phyloP scores from a whole-genome alignment of 257 asterid species.

The Ocimum tenuiflorum region DNA sequence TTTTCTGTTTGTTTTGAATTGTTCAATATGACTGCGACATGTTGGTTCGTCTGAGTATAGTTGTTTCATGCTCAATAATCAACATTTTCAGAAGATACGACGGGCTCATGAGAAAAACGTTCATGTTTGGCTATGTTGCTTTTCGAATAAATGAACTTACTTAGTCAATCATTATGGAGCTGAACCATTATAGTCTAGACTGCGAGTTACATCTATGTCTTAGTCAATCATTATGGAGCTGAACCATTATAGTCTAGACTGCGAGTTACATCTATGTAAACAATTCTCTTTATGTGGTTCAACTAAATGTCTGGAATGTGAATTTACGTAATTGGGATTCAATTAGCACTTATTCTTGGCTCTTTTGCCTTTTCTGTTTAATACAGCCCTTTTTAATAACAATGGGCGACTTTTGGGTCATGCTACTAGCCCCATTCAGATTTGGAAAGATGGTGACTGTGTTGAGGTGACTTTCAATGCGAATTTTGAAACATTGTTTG shows the following conservation, averaged over 20 bases:
- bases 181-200: constrained; percentile 1
- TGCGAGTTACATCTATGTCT: background rate
- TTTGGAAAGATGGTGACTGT: constrained; percentile 92
- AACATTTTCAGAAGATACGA: background rate
- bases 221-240: background rate
- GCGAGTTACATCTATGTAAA: background rate
- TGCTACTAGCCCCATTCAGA: constrained; percentile 89
- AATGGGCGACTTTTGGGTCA: constrained; percentile 65
- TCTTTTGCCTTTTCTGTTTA: constrained; percentile 13
- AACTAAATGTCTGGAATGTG: background rate
- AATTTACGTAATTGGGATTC: background rate
- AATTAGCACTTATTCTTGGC: background rate
- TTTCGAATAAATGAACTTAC: constrained; percentile 1
- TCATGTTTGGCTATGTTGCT: background rate
- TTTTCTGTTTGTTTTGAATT: background rate
- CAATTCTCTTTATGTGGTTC: background rate
- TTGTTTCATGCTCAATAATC: constrained; percentile 2
- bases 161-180: background rate
- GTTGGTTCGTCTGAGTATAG: background rate
- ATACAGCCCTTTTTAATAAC: constrained; percentile 70
- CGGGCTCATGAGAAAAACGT: background rate
- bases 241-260: background rate
- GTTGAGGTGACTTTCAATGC: constrained; percentile 53
- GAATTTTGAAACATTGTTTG: background rate
- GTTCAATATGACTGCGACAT: background rate